Conservation (phyloP, 148 eudicot species). For the Nepenthes mirabilis region DNA sequence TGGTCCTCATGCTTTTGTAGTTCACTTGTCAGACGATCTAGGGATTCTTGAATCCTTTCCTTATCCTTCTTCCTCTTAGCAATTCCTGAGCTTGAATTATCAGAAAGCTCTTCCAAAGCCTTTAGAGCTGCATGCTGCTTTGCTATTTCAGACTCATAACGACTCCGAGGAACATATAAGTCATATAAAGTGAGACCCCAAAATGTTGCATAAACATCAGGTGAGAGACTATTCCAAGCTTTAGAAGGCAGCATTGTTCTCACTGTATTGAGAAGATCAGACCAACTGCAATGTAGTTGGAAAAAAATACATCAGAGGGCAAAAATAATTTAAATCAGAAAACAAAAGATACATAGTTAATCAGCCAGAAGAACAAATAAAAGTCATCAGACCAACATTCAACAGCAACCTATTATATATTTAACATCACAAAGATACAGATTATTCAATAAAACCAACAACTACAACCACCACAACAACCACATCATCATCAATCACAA, state of each 20-base stretch:
- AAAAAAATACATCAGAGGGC: too few relatives aligned
- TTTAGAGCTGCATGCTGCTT: conserved; percentile 86
- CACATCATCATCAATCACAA: too few relatives aligned
- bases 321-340: too few relatives aligned
- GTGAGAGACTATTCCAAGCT: conserved; percentile 98
- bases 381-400: too few relatives aligned
- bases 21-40: conserved; percentile 74
- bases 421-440: too few relatives aligned
- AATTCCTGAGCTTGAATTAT: conserved; percentile 92
- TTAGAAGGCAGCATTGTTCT: conserved; percentile 78
- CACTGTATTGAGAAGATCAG: conserved; percentile 69
- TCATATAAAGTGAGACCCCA: conserved; percentile 98
- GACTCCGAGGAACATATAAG: conserved; percentile 83
- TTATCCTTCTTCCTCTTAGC: conserved; percentile 97
- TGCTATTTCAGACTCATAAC: conserved; percentile 86
- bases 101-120: conserved; percentile 88
- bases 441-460: too few relatives aligned
- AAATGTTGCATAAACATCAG: conserved; percentile 91
- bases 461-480: too few relatives aligned
- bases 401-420: too few relatives aligned
- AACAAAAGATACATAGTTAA: too few relatives aligned
- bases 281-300: conserved; percentile 50
- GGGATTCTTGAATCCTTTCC: conserved; percentile 89
- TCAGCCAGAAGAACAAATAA: neutral
- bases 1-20: conserved; percentile 78